Evolutionary conservation across 2,329 filamentous ascomycete genomes (phyloP).

Genomic region (Beauveria caledonica): DNA sequence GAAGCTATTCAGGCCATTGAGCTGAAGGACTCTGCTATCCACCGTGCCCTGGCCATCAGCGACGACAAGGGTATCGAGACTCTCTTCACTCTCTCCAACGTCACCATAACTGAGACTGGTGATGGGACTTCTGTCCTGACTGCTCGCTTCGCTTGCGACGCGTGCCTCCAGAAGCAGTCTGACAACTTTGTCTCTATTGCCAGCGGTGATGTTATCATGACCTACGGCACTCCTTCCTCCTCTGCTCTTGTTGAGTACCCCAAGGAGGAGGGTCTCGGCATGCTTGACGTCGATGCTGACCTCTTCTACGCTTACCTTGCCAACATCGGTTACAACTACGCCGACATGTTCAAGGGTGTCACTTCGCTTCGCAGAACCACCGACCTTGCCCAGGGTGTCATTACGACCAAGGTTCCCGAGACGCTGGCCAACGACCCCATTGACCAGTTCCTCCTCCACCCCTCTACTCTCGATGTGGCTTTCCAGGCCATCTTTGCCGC

Average conservation of each 20-base stretch:
- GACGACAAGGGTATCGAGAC: slow-evolving; percentile 14
- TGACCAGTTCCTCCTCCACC: slow-evolving; percentile 23
- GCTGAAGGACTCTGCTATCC: slow-evolving; percentile 13
- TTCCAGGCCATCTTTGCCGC: slow-evolving; percentile 28
- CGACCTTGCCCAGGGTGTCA: slow-evolving; percentile 7
- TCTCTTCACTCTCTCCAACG: slow-evolving; percentile 10
- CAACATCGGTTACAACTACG: slow-evolving; percentile 18
- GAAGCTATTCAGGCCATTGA: slow-evolving; percentile 10
- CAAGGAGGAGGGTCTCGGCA: slow-evolving; percentile 9
- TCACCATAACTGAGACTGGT: slow-evolving; percentile 8
- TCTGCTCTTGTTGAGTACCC: slow-evolving; percentile 10
- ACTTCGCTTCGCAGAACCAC: slow-evolving; percentile 12
- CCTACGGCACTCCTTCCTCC: slow-evolving; percentile 12
- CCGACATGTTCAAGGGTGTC: slow-evolving; percentile 15
- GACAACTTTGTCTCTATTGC: slow-evolving; percentile 11
- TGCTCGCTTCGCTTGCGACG: slow-evolving; percentile 6
- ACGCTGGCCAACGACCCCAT: slow-evolving; percentile 5
- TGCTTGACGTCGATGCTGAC: slow-evolving; percentile 13
- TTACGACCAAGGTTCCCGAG: slow-evolving; percentile 13
- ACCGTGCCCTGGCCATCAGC: slow-evolving; percentile 12
- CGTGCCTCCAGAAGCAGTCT: slow-evolving; percentile 5
- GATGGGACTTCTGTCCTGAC: slow-evolving; percentile 2
- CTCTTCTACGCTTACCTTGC: slow-evolving; percentile 16
- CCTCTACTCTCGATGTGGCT: slow-evolving; percentile 25
- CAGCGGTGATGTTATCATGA: slow-evolving; percentile 12